phyloP scores from a whole-genome alignment of 2,329 filamentous ascomycete species.

The Phaeophleospora eucalypticola region DNA sequence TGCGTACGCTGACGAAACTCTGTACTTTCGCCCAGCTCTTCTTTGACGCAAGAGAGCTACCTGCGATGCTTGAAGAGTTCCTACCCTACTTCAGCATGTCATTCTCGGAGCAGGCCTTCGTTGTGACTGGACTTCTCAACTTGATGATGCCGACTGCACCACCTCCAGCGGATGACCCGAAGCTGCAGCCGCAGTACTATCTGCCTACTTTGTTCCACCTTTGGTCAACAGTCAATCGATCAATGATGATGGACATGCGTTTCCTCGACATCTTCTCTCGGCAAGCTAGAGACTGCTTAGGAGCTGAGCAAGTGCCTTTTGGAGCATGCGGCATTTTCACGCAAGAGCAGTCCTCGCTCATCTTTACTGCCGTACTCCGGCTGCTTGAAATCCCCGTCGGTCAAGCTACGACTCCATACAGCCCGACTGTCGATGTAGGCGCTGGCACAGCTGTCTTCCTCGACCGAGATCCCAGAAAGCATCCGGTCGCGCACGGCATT shows the following conservation, averaged over 20 bases:
- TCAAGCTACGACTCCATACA: slow-evolving; percentile 90
- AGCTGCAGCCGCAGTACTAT: slow-evolving; percentile 83
- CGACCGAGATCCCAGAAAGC: slow-evolving; percentile 89
- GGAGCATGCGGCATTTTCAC: slow-evolving; percentile 87
- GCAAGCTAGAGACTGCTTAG: slow-evolving; percentile 76
- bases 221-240: slow-evolving; percentile 89
- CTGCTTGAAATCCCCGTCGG: slow-evolving; percentile 94
- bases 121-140: slow-evolving; percentile 84
- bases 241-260: slow-evolving; percentile 77
- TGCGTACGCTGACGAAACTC: slow-evolving; percentile 77
- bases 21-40: slow-evolving; percentile 87
- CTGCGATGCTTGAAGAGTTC: slow-evolving; percentile 58
- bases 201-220: slow-evolving; percentile 93
- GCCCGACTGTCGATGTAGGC: slow-evolving; percentile 70
- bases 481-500: slow-evolving; percentile 86
- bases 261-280: slow-evolving; percentile 89
- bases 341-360: slow-evolving; percentile 81
- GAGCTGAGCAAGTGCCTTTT: slow-evolving; percentile 71
- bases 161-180: slow-evolving; percentile 63
- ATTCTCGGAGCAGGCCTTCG: slow-evolving; percentile 85
- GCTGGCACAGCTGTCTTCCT: slow-evolving; percentile 80
- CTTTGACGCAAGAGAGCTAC: slow-evolving; percentile 83
- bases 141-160: slow-evolving; percentile 81
- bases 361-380: slow-evolving; percentile 87
- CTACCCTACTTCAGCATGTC: slow-evolving; percentile 77